Evolutionary conservation across 2,329 filamentous ascomycete genomes (phyloP).

Genomic region (Curvularia verruculosa): DNA sequence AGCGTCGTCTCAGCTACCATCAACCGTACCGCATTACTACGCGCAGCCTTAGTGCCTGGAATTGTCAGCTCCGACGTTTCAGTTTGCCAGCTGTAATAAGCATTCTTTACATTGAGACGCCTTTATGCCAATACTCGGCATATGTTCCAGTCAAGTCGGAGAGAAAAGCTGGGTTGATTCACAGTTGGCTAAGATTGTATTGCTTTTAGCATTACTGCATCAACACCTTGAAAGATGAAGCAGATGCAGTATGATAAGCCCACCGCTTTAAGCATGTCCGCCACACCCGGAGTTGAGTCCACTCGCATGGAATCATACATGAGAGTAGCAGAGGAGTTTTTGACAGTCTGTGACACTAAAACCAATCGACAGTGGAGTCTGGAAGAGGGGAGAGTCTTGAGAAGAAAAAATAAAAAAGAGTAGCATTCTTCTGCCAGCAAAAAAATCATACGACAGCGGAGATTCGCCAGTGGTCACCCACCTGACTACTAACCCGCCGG

Average conservation of each 20-base stretch:
- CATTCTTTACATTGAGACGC: neutral
- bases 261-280: neutral
- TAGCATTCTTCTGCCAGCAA: no score
- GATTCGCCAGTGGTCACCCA: no score
- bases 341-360: neutral
- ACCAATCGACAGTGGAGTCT: no score
- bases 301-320: neutral
- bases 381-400: no score
- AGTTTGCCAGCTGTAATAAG: neutral
- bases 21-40: neutral
- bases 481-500: no score
- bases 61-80: neutral
- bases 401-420: no score
- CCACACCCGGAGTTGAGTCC: neutral
- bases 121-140: neutral
- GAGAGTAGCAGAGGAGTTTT: neutral
- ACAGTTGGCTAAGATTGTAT: neutral
- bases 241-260: neutral
- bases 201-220: neutral
- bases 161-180: neutral
- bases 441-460: no score
- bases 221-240: neutral
- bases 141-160: neutral
- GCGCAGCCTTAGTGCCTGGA: neutral
- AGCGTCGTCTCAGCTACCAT: neutral